Base-by-base conservation (phyloP, 2,329 filamentous ascomycete species). In the Neonectria ditissima region DNA sequence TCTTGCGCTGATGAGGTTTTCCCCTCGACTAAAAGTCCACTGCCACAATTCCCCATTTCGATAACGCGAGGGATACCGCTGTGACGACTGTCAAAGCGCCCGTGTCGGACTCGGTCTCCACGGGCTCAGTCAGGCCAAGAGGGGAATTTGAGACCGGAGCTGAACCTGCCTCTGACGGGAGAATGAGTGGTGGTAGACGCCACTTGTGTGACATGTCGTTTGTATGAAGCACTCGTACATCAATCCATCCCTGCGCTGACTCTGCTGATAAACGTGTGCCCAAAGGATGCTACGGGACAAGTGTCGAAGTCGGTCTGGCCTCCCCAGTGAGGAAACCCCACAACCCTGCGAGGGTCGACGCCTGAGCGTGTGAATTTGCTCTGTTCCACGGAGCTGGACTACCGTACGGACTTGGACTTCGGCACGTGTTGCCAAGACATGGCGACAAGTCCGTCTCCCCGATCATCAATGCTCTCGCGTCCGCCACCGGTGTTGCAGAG, bases 1-100 rank as follows among this genome's bases (percentile, higher is more conserved):
- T 18, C 50, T 32, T 22, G 30, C 28, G 18, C 48, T 51, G 48
- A 28, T 26, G 45, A 51, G 32, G 34, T 63, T 62, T 45, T 53
- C 54, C 54, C 44, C 16, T 50, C 26, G 55, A 20, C 34, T 22
- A 34, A 28, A 56, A 55, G 34, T 34, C 47, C 55, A 60, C 61
- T 50, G 22, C 45, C 41, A 41, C 32, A 55, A 22, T 67, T 53
- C 13, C 39, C 37, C 32, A 53, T 65, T 9, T 13, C 44, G 56
- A 55, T 48, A 50, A 59, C 44, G 56, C 52, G 50, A 66, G 51
- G 45, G 63, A 60, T 52, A 45, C 55, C 48, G 45, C 52, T 37
- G 52, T 61, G 60, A 55, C 48, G 54, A 63, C 63, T 65, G 64
- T 61, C 56, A 66, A 55, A 64, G 51, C 48, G 56, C 47, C 30